Base-by-base conservation (phyloP, 83 land plant genomes). In the Isoetes engelmannii region DNA sequence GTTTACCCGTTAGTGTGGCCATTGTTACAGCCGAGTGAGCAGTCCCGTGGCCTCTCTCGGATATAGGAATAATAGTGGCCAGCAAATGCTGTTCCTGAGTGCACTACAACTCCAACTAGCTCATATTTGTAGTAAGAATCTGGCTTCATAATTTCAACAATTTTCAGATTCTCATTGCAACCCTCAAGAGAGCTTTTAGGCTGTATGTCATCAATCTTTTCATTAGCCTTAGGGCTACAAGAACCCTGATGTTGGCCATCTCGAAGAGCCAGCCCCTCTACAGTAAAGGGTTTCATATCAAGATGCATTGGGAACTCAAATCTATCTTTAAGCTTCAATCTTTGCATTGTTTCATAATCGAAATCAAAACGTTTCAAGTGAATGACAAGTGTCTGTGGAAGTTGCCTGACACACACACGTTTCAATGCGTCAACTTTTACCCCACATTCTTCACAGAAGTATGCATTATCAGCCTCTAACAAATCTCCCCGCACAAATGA, bases 1-100 rank as follows among this genome's bases (percentile, higher is more conserved):
- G 15, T 12, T 51, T 47, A 74, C 76, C 76, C 72, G 72, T 71
- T 50, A 74, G 62, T 67, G 57, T 58, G 63, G 7, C 45, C 76
- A 45, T 57, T 46, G 7, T 71, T 59, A 47, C 76, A 69, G 55
- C 54, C 68, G 3, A 74, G 53, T 46, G 58, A 51, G 65, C 55
- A 48, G 47, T 76, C 79, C 67, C 79, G 69, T 10, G 67, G 68
- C 6, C 79, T 77, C 59, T 76, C 78, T 46, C 72, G 71, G 21
- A 76, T 76, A 56, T 76, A 76, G 15, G 79, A 76, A 46, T 76
- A 76, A 49, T 76, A 76, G 65, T 76, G 79, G 18, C 79, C 79
- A 51, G 79, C 79, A 76, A 76, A 76, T 13, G 79, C 79, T 8
- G 79, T 76, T 28, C 79, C 79, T 28, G 76, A 72, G 48, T 76